These are phyloP conservation scores for Raffaelea ambrosiae DNA, from an alignment of 2,329 filamentous ascomycete genomes.

Conservation along the genomic window DNA sequence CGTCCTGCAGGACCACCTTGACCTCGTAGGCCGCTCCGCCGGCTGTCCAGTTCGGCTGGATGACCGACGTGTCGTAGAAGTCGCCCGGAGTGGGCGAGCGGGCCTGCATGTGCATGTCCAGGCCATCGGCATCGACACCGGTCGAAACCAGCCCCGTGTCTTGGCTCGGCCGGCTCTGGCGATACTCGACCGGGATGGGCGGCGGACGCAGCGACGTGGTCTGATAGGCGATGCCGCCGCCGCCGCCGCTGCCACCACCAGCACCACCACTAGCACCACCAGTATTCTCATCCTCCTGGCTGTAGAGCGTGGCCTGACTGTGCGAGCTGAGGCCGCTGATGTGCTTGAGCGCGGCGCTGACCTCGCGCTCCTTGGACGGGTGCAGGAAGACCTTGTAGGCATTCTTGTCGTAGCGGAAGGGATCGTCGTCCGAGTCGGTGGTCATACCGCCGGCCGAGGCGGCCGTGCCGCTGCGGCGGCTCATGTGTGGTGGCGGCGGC, in stretches of 20 bases:
- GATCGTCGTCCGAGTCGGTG: constrained; percentile 30
- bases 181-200: constrained; percentile 9
- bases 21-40: constrained; percentile 12
- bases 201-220: constrained; percentile 6
- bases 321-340: constrained; percentile 17
- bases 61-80: constrained; percentile 10
- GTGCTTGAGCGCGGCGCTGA: constrained; percentile 30
- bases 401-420: constrained; percentile 36
- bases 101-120: background rate
- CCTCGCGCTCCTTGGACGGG: constrained; percentile 30
- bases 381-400: constrained; percentile 28
- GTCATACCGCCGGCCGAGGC: constrained; percentile 17
- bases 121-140: too few relatives aligned
- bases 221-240: background rate
- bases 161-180: background rate
- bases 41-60: constrained; percentile 9
- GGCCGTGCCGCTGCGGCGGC: constrained; percentile 16
- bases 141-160: too few relatives aligned
- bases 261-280: too few relatives aligned
- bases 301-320: constrained; percentile 16
- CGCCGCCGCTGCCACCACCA: constrained; percentile 19
- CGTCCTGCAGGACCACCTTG: constrained; percentile 14
- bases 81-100: constrained; percentile 5
- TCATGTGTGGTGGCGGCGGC: background rate
- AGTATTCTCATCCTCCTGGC: constrained; percentile 14